These are phyloP conservation scores for Amauroascus verrucosus DNA, from an alignment of 2,329 filamentous ascomycete genomes.

Conservation along the genomic window DNA sequence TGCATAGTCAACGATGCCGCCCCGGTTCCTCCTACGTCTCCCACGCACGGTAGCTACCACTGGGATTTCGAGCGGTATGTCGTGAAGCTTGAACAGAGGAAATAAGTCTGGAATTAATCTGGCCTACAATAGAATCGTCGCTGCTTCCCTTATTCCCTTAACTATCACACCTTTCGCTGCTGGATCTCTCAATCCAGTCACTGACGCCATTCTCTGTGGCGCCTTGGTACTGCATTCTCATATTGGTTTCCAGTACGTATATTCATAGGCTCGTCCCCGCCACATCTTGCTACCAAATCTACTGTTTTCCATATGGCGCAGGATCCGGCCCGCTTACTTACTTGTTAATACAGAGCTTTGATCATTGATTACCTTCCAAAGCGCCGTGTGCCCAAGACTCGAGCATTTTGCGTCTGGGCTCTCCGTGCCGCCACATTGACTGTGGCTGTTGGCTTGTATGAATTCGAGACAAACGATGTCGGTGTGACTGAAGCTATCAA, in stretches of 20 bases:
- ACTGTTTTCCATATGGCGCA: slow-evolving; percentile 1
- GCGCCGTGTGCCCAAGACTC: slow-evolving; percentile 56
- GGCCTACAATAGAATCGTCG: slow-evolving; percentile 50
- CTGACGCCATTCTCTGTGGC: slow-evolving; percentile 76
- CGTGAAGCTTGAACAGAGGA: neutral
- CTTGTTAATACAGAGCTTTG: slow-evolving; percentile 46
- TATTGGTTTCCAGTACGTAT: slow-evolving; percentile 73
- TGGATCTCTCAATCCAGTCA: slow-evolving; percentile 77
- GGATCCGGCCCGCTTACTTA: neutral
- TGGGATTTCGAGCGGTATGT: slow-evolving; percentile 82
- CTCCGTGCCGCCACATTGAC: slow-evolving; percentile 69
- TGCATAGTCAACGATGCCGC: slow-evolving; percentile 72
- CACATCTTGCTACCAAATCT: too few relatives aligned
- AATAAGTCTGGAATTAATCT: neutral
- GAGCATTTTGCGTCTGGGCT: slow-evolving; percentile 61
- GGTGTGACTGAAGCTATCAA: slow-evolving; percentile 82
- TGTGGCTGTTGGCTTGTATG: slow-evolving; percentile 82
- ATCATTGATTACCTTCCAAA: slow-evolving; percentile 86
- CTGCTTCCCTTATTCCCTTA: slow-evolving; percentile 72
- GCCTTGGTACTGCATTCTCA: slow-evolving; percentile 84
- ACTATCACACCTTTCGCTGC: slow-evolving; percentile 85
- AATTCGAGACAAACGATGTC: slow-evolving; percentile 98
- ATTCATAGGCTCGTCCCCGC: too few relatives aligned
- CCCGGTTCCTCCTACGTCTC: slow-evolving; percentile 58
- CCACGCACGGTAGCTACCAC: slow-evolving; percentile 90